These are phyloP conservation scores for Arthrobotrys pseudoclavata DNA, from an alignment of 2,329 filamentous ascomycete species.

Conservation along the genomic window DNA sequence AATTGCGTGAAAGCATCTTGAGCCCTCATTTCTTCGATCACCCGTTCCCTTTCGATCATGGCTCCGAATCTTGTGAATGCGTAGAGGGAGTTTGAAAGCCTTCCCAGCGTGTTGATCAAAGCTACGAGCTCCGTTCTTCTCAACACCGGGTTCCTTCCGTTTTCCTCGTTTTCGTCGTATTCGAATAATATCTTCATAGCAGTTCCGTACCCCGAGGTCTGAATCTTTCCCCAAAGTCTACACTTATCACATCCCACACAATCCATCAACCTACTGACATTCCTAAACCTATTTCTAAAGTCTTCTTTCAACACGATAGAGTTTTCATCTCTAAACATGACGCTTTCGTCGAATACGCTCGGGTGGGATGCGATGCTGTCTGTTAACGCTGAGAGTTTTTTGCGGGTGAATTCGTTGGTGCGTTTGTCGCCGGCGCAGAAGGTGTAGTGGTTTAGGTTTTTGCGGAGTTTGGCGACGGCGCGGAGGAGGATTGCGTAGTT, in stretches of 20 bases:
- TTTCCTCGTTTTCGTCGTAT: slow-evolving; percentile 74
- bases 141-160: slow-evolving; percentile 76
- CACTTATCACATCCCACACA: slow-evolving; percentile 99
- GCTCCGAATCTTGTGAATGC: slow-evolving; percentile 79
- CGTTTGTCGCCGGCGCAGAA: slow-evolving; percentile 89
- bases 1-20: slow-evolving; percentile 63
- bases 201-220: slow-evolving; percentile 93
- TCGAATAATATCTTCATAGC: slow-evolving; percentile 97
- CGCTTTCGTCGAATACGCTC: slow-evolving; percentile 89
- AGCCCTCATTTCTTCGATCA: slow-evolving; percentile 65
- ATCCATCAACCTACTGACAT: slow-evolving; percentile 97
- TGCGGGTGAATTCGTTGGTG: slow-evolving; percentile 83
- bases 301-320: slow-evolving; percentile 89
- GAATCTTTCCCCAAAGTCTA: slow-evolving; percentile 95
- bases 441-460: slow-evolving; percentile 82
- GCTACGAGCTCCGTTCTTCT: slow-evolving; percentile 93
- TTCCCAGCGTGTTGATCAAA: slow-evolving; percentile 91
- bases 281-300: slow-evolving; percentile 96
- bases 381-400: slow-evolving; percentile 83
- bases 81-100: slow-evolving; percentile 83
- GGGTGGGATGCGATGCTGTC: slow-evolving; percentile 73
- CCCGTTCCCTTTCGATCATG: slow-evolving; percentile 68
- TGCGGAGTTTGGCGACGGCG: slow-evolving; percentile 89
- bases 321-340: slow-evolving; percentile 85
- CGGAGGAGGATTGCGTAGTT: slow-evolving; percentile 97